Conservation (phyloP, 2,329 filamentous ascomycete species). For the Ambrosiella cleistominuta region DNA sequence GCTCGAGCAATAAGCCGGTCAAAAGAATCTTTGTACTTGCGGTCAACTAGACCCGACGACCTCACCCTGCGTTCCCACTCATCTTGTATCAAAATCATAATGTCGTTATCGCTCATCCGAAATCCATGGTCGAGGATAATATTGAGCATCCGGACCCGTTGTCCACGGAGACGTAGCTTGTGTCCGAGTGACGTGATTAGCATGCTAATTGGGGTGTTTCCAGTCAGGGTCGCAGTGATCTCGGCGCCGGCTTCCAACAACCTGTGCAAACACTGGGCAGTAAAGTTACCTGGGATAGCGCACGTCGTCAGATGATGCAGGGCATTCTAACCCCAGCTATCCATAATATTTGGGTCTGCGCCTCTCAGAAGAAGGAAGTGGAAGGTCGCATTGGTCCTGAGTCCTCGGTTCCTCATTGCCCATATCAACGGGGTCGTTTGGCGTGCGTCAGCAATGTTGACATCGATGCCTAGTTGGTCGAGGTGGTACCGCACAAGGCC, state of each 20-base stretch:
- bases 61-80: neutral
- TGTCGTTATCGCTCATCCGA: neutral
- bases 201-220: conserved; percentile 1
- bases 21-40: conserved; percentile 3
- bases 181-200: conserved; percentile 3
- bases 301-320: conserved; percentile 3
- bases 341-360: conserved; percentile 5
- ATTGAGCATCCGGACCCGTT: conserved; percentile 3
- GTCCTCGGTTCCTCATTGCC: neutral
- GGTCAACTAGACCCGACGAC: neutral
- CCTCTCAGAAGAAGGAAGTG: conserved; percentile 5
- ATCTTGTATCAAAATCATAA: neutral
- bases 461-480: conserved; percentile 3
- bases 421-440: conserved; percentile 7
- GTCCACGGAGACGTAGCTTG: neutral
- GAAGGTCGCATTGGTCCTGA: conserved; percentile 5
- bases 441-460: conserved; percentile 2
- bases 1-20: conserved; percentile 4
- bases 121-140: neutral
- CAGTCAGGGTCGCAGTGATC: conserved; percentile 1
- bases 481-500: conserved; percentile 7
- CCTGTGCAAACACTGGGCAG: neutral
- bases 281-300: conserved; percentile 1
- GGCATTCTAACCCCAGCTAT: conserved; percentile 5
- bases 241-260: conserved; percentile 6